Evolutionary conservation across 768 basidiomycete genomes (phyloP), one percentile per base, ranked within the genome.

Genomic region (Pleurotus cornucopiae): DNA sequence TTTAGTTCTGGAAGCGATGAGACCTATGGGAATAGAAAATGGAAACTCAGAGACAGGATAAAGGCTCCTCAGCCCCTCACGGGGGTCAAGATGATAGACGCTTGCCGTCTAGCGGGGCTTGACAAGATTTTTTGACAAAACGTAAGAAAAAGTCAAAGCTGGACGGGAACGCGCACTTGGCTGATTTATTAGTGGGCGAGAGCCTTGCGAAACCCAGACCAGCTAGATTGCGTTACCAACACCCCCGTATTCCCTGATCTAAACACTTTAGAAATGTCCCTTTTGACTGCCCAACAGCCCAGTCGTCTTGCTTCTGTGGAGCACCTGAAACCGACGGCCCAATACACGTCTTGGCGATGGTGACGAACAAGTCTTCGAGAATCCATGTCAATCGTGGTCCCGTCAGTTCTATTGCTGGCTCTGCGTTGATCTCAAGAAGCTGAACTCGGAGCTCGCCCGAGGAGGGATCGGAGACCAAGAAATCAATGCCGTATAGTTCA

Each of bases 401-500:
- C 0, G 95, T 95, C 54, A 96, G 80, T 64, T 94, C 91, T 57
- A 98, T 96, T 44, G 97, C 97, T 1, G 97, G 96, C 60, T 95
- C 94, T 5, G 96, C 86, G 66, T 99, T 99, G 64, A 96, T 78
- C 69, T 98, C 97, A 26, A 98, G 77, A 1, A 98, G 74, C 55
- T 87, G 85, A 13, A 92, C 85, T 58, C 82, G 77, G 55, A 84
- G 80, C 3, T 51, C 61, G 30, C 30, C 7, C 11, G 6, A 34
- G 12, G 54, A 38, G 16, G 47, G 54, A 13, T 41, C 38, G 49
- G 60, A 60, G 57, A 98, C 79, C 12, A 98, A 75, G 57, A 99
- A 89, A 68, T 99, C 97, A n/a, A 90, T 80, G 0, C 97, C 97
- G 64, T 87, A 98, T 13, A 98, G 80, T 67, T 98, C 96, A 65